Base-by-base conservation (phyloP, 352 stramenopile species). In the Pythium phragmiticola region DNA sequence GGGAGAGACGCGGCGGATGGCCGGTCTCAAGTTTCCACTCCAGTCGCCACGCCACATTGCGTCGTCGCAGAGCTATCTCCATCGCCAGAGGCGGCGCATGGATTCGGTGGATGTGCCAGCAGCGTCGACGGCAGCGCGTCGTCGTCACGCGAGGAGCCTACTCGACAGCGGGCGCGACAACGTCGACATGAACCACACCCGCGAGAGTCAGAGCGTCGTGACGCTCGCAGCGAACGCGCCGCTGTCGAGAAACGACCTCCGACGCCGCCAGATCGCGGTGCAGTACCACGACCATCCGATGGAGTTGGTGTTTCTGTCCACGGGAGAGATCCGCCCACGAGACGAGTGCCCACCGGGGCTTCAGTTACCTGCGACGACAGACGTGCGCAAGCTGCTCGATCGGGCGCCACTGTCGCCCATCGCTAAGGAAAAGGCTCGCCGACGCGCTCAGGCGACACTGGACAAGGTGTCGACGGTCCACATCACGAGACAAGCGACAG, bases 251-350 rank as follows among this genome's bases (percentile, higher is more conserved):
- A 30, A 30, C 26, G 46, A 57, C 21, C 33, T 34, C 39, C 4
- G 57, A 43, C 11, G 21, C 28, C 26, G 43, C 57, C 23, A 65
- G 60, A 47, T 55, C 48, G 4, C 42, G 7, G 45, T 48, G 21
- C 57, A 63, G 50, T 51, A 62, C 19, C 50, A 61, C 46, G 45
- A 69, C 21, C 41, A 52, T 12, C 77, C 76, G 4, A 84, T 90
- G 76, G 77, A 88, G 64, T 67, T 90, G 43, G 79, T 90, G 26
- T 85, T 76, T 43, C 28, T 89, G 63, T 70, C 79, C 45, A 87
- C 67, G 3, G 82, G 82, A 17, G 79, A 90, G 71, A 89, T 90
- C 56, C 69, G 73, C 45, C 60, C 77, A 5, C 62, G 76, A 17
- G 76, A 90, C 49, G 77, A 90, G 60, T 88, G 79, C 52, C 72